Evolutionary conservation across 2,329 filamentous ascomycete genomes (phyloP), one percentile per base, ranked within the genome.

Genomic region (Scedosporium apiospermum): DNA sequence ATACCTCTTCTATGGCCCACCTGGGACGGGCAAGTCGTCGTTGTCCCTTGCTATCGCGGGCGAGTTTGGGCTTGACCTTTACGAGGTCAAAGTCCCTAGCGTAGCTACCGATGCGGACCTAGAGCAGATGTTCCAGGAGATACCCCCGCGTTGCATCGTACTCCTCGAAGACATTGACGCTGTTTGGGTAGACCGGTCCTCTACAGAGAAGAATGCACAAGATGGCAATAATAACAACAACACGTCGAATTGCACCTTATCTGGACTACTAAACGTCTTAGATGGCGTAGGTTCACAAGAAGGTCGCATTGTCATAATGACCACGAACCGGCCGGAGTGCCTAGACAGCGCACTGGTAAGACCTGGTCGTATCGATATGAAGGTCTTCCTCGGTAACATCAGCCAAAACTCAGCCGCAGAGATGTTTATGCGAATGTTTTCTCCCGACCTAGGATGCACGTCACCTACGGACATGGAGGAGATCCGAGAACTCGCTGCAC

Each of bases 1-100:
- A 0, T 96, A 95, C 69, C 82, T 96, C 0, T 84, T 96, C n/a
- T 80, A 93, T 66, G 91, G 91, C 0, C 90, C 90, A 0, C 90
- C 90, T 0, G 90, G 90, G 0, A 93, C 89, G 0, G 90, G 90
- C 12, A 95, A 93, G 73, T 89, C 85, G 51, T 89, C 86, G 57
- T 78, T 91, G 1, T 87, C 84, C 65, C 80, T 91, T 53, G 88
- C 88, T 0, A 78, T 90, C 59, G 87, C 88, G 0, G 88, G 88
- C 6, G 82, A 84, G 68, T 88, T 91, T 70, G 83, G 84, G 63
- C 80, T 91, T 75, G 80, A 83, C 58, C 88, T 91, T 65, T 91
- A 90, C 73, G 87, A 90, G 62, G 80, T 91, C 65, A 88, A 82
- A 68, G 75, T 91, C 44, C 88, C 82, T 71, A 88, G 86, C 3